phyloP scores from a whole-genome alignment of 306 rosid genomes.

The Clitoria ternatea region DNA sequence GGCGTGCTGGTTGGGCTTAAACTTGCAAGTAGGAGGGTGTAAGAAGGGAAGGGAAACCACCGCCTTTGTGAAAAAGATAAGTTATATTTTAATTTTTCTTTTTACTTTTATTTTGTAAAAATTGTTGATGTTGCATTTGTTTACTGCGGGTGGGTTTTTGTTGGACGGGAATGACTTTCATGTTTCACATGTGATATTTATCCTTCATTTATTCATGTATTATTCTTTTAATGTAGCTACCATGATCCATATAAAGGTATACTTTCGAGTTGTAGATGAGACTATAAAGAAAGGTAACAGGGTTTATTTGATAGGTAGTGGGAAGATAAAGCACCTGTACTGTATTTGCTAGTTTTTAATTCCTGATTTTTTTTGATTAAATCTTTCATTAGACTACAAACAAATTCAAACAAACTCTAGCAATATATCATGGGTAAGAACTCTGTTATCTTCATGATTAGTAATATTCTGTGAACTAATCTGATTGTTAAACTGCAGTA shows the following conservation, averaged over 20 bases:
- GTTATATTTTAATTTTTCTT: too few species aligned
- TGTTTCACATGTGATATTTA: constrained; percentile 13
- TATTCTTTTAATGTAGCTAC: constrained; percentile 58
- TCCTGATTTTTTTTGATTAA: constrained; percentile 9
- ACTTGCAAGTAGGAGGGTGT: too few species aligned
- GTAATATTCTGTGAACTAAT: constrained; percentile 5
- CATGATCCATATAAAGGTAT: constrained; percentile 93
- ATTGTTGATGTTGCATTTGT: too few species aligned
- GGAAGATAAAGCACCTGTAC: constrained; percentile 48
- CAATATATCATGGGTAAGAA: neutral
- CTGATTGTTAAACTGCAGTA: constrained; percentile 40
- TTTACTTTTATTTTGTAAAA: too few species aligned
- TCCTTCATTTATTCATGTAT: constrained; percentile 22
- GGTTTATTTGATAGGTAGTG: constrained; percentile 85
- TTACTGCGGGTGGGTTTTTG: too few species aligned
- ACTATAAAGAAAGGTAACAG: constrained; percentile 87
- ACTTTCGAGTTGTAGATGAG: constrained; percentile 89
- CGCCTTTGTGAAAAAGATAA: too few species aligned
- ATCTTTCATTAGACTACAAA: constrained; percentile 2
- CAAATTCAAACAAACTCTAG: constrained; percentile 13
- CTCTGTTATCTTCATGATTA: neutral
- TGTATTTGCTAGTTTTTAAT: constrained; percentile 14
- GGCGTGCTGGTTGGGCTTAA: too few species aligned
- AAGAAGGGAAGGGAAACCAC: too few species aligned
- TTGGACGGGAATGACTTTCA: too few species aligned